These are phyloP conservation scores for Tetradesmus obliquus DNA, from an alignment of 139 green algal genomes.

Conservation along the genomic window DNA sequence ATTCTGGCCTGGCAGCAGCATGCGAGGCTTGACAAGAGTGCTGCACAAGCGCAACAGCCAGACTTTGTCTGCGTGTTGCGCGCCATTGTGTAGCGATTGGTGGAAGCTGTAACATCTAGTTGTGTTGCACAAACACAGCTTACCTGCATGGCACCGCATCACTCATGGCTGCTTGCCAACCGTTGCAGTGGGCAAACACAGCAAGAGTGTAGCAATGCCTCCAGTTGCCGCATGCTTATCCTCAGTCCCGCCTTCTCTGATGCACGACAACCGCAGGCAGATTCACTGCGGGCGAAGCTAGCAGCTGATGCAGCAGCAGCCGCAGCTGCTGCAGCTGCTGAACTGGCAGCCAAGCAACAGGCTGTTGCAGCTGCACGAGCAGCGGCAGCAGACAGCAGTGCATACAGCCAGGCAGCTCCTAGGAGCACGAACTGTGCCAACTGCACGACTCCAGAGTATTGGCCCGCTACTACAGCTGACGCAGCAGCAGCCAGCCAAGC, in stretches of 20 bases:
- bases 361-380: background rate
- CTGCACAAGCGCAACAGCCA: background rate
- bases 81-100: background rate
- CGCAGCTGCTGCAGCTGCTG: background rate
- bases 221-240: background rate
- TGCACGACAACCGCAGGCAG: background rate
- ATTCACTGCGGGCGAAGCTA: background rate
- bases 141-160: background rate
- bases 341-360: background rate
- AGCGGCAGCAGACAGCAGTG: slow-evolving; percentile 9
- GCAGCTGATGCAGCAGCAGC: background rate
- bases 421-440: background rate
- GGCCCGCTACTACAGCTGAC: background rate
- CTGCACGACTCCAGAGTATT: background rate
- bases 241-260: background rate
- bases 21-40: background rate
- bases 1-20: background rate
- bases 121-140: background rate
- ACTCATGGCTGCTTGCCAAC: background rate
- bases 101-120: background rate
- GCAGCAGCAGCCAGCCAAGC: background rate
- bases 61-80: no score
- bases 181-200: background rate
- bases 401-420: no score
- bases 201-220: background rate